These are phyloP conservation scores for Plenodomus lindquistii DNA, from an alignment of 2,329 filamentous ascomycete genomes.

Conservation along the genomic window DNA sequence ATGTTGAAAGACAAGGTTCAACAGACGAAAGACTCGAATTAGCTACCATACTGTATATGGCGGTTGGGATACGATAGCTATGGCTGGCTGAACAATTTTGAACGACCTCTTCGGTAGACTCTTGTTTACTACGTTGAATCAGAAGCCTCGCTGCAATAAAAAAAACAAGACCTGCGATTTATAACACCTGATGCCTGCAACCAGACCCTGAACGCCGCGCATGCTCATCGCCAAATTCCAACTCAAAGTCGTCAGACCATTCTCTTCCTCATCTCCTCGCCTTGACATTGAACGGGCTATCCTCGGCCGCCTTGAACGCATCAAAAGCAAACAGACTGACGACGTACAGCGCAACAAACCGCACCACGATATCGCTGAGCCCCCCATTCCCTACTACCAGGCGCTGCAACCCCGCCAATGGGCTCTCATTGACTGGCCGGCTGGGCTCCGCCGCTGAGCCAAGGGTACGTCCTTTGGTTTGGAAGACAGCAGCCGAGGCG, in stretches of 20 bases:
- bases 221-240: too few relatives aligned
- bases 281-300: conserved; percentile 50
- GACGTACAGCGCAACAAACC: conserved; percentile 53
- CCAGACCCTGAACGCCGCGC: too few relatives aligned
- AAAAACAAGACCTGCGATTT: not conserved
- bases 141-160: not conserved
- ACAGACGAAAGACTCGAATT: too few relatives aligned
- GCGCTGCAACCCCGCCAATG: conserved; percentile 29
- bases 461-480: conserved; percentile 50
- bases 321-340: conserved; percentile 52
- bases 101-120: not conserved
- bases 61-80: too few relatives aligned
- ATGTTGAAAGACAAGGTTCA: too few relatives aligned
- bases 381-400: conserved; percentile 40
- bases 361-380: conserved; percentile 45
- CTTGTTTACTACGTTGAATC: too few relatives aligned
- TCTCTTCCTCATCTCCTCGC: conserved; percentile 17
- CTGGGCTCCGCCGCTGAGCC: conserved; percentile 37
- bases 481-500: conserved; percentile 41
- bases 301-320: conserved; percentile 48
- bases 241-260: not conserved
- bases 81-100: not conserved
- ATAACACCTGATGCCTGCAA: not conserved
- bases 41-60: too few relatives aligned
- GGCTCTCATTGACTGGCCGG: conserved; percentile 25